These are phyloP conservation scores for Apiotrichum laibachii DNA, from an alignment of 1,284 basidiomycete species.

Conservation along the genomic window DNA sequence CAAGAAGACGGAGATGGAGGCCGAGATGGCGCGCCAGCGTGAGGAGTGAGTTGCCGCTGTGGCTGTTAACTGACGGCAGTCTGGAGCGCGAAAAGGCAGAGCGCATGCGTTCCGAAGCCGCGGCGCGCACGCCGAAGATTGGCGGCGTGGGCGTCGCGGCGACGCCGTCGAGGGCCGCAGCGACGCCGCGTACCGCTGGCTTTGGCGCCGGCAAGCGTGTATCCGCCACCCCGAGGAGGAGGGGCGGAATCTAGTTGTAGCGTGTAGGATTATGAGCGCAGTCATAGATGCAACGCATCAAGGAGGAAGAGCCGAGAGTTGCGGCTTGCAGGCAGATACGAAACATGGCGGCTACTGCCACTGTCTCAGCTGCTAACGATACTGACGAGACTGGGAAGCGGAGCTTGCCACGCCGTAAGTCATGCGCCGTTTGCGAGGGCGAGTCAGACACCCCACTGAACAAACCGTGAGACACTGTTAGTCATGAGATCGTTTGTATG, in stretches of 20 bases:
- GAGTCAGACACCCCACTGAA: too few relatives aligned
- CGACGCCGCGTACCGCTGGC: constrained; percentile 67
- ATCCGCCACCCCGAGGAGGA: constrained; percentile 53
- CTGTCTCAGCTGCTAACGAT: too few relatives aligned
- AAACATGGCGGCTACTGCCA: too few relatives aligned
- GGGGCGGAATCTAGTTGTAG: constrained; percentile 45
- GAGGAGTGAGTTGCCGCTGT: constrained; percentile 64
- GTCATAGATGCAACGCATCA: too few relatives aligned
- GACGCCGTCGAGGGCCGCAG: constrained; percentile 5
- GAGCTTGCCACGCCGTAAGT: too few relatives aligned
- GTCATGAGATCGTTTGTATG: too few relatives aligned
- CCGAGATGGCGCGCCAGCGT: constrained; percentile 77
- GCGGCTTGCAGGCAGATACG: too few relatives aligned
- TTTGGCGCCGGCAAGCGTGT: constrained; percentile 62
- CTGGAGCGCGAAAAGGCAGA: constrained; percentile 58
- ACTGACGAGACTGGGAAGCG: too few relatives aligned
- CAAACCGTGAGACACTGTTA: too few relatives aligned
- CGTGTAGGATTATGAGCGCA: neutral
- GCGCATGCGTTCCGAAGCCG: constrained; percentile 60
- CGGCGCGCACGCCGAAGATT: constrained; percentile 64
- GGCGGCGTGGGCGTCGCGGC: constrained; percentile 62
- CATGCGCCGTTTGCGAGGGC: too few relatives aligned
- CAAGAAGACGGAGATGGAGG: constrained; percentile 79
- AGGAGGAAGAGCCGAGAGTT: too few relatives aligned
- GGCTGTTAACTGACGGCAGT: constrained; percentile 12